Base-by-base conservation (phyloP, 805 yeast genomes). In the Barnettozyma populi region DNA sequence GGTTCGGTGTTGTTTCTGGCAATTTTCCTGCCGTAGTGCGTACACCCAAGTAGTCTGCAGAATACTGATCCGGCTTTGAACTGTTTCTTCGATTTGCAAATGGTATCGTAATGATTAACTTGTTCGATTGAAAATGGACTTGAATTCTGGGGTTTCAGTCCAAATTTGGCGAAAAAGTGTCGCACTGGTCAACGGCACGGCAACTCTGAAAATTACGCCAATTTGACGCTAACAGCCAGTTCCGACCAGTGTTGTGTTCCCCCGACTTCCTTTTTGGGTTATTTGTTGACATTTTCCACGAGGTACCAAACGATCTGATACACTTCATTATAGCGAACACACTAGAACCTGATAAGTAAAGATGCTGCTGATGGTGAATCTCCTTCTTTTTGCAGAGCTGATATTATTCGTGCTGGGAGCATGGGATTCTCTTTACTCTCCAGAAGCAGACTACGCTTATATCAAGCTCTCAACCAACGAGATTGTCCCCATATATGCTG, bases 381-480 rank as follows among this genome's bases (percentile, higher is more conserved):
- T 38, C 2, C 21, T 44, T 13, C 47, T 39, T 9, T 11, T 38
- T 9, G 27, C 20, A 24, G 29, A 18, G 36, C 38, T 45, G 21
- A 19, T 39, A 24, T n/a, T 24, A 10, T 6, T 20, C 5, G 41
- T 37, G 18, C 24, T 38, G 8, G 38, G 34, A 8, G 34, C 37
- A 1, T 47, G 50, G 63, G 57, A 52, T 38, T 46, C 62, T 0
- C 41, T 58, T 0, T 48, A 57, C 23, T 52, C 60, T 2, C 61
- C 57, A 20, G 5, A 24, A 1, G 41, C 49, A 7, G 39, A 43
- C 13, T 50, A 37, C n/a, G 56, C 61, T 0, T 59, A 51, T 34
- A 45, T 59, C 37, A 55, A 49, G 21, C 52, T 59, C 4, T 35
- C 53, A 6, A 57, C 53, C 5, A 52, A 59, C 34, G 62, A 57